phyloP scores from a whole-genome alignment of 768 basidiomycete species.

The Botryobasidium botryosum region DNA sequence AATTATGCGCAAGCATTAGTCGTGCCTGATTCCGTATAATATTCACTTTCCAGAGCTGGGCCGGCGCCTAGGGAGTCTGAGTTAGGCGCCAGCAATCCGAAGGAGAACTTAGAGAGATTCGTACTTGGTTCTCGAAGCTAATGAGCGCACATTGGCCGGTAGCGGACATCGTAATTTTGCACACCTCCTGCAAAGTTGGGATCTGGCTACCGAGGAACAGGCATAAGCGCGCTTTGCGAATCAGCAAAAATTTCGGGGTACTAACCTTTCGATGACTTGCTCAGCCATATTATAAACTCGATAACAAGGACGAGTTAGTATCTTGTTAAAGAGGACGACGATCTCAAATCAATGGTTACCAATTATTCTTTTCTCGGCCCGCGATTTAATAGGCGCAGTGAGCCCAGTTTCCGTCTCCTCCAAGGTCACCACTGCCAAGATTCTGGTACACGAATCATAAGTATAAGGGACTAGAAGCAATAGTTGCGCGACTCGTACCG shows the following conservation, averaged over 20 bases:
- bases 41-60: constrained; percentile 62
- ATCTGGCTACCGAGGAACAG: constrained; percentile 38
- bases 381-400: constrained; percentile 51
- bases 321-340: no score
- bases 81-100: not conserved
- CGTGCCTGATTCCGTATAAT: constrained; percentile 21
- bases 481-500: constrained; percentile 20
- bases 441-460: no score
- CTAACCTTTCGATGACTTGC: no score
- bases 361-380: constrained; percentile 55
- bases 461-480: no score
- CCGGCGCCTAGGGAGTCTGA: constrained; percentile 34
- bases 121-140: constrained; percentile 60
- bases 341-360: constrained; percentile 26
- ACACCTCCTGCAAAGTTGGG: constrained; percentile 55
- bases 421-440: constrained; percentile 53
- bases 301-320: no score
- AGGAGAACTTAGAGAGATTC: constrained; percentile 9
- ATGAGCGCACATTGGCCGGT: constrained; percentile 46
- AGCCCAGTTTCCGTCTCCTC: constrained; percentile 43
- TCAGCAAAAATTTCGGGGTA: no score
- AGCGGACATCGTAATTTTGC: constrained; percentile 47
- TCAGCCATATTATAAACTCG: no score
- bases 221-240: no score
- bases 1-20: constrained; percentile 43